Base-by-base conservation (phyloP, 306 rosid genomes). In the Gastrolobium villosum region DNA sequence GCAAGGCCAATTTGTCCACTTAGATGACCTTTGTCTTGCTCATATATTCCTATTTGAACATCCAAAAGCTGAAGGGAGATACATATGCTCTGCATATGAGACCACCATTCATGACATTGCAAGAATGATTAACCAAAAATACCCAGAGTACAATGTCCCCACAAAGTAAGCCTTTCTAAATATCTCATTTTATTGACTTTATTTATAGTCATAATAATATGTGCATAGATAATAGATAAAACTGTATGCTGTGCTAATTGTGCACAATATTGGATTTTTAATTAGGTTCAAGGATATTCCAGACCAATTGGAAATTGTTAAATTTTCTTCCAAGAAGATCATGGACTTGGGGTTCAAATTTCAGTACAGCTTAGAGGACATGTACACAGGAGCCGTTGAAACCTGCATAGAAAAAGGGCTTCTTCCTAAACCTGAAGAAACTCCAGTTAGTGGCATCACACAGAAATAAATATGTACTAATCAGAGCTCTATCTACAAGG, bases 101-200 rank as follows among this genome's bases (percentile, higher is more conserved):
- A 91, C 94, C 31, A 93, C 87, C 65, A 93, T 93, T 67, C 84
- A 89, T 45, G 88, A 88, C 0, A 48, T 89, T 54, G 98, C 89
- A 6, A 90, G 66, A 32, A 13, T 93, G 56, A 85, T 89, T 0
- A 80, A 65, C 2, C 53, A 88, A 57, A 90, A 85, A 5, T 88
- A 88, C 52, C 94, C 94, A 0, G 77, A 81, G 11, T 90, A 80
- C 68, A 75, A 89, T 50, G 61, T 93, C 55, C 93, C 96, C 11
- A 89, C 86, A 14, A 90, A 79, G 98, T 92, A 85, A 72, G 68
- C 72, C 40, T 14, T 36, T 59, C 6, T 2, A 32, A 34, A 30
- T 13, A 6, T 34, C 31, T 14, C n/a, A 7, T 15, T 68, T 48
- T 8, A 0, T 44, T 30, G 8, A 15, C 31, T 41, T 8, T 52